Conservation (phyloP, 257 asterid genomes). For the Asclepias syriaca region DNA sequence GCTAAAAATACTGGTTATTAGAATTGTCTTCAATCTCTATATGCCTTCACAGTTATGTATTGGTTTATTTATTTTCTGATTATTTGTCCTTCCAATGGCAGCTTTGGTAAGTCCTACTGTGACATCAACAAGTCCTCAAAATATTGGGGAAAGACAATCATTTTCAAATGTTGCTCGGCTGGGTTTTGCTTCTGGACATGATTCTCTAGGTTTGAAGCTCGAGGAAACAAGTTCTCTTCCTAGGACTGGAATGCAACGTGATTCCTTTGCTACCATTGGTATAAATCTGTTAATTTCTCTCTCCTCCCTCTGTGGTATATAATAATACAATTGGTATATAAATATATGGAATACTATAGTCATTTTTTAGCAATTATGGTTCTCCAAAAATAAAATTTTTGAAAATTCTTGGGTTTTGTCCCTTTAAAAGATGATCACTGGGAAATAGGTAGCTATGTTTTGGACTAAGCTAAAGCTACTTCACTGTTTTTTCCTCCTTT, state of each 20-base stretch:
- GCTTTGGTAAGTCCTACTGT: slow-evolving; percentile 69
- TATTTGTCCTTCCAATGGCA: slow-evolving; percentile 25
- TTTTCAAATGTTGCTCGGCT: slow-evolving; percentile 85
- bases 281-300: not conserved
- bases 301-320: not conserved
- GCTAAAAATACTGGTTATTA: not conserved
- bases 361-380: not conserved
- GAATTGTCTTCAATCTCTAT: not conserved
- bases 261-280: slow-evolving; percentile 43
- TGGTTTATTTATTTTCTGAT: slow-evolving; percentile 12
- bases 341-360: not conserved
- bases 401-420: too few species aligned
- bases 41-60: not conserved
- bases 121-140: slow-evolving; percentile 53
- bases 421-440: too few species aligned
- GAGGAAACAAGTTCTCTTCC: slow-evolving; percentile 33
- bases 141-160: slow-evolving; percentile 45
- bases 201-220: slow-evolving; percentile 55
- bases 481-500: not conserved
- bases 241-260: slow-evolving; percentile 22
- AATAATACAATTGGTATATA: not conserved
- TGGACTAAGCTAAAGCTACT: not conserved
- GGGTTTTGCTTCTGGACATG: slow-evolving; percentile 92
- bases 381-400: not conserved
- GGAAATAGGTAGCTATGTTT: not conserved